These are phyloP conservation scores for Clarireedia monteithiana DNA, from an alignment of 2,329 filamentous ascomycete genomes.

Conservation along the genomic window DNA sequence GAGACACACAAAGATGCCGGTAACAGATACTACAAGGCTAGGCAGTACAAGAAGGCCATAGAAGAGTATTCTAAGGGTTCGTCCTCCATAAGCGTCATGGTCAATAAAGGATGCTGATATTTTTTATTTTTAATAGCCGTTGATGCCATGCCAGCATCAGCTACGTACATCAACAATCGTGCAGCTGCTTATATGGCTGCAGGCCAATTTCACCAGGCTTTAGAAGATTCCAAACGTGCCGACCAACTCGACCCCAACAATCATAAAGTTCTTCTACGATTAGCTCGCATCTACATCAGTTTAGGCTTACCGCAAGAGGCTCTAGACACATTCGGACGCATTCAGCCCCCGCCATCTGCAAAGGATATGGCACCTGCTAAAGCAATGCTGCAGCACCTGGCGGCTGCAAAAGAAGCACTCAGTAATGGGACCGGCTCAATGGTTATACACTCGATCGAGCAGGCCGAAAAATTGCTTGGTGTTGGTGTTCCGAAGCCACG, in stretches of 20 bases:
- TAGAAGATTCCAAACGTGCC: slow-evolving; percentile 80
- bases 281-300: slow-evolving; percentile 84
- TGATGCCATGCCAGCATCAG: slow-evolving; percentile 73
- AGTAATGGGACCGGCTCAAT: slow-evolving; percentile 75
- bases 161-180: slow-evolving; percentile 90
- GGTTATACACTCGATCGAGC: slow-evolving; percentile 84
- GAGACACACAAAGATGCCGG: slow-evolving; percentile 88
- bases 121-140: slow-evolving; percentile 55
- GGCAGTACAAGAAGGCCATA: slow-evolving; percentile 81
- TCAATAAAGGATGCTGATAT: slow-evolving; percentile 7
- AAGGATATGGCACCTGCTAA: slow-evolving; percentile 81
- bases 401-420: slow-evolving; percentile 70
- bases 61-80: slow-evolving; percentile 91
- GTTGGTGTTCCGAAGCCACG: slow-evolving; percentile 69
- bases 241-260: slow-evolving; percentile 80
- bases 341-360: slow-evolving; percentile 69
- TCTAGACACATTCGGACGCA: slow-evolving; percentile 70
- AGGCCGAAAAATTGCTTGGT: slow-evolving; percentile 77
- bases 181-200: slow-evolving; percentile 91
- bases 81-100: not conserved
- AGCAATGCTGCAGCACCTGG: slow-evolving; percentile 77
- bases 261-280: slow-evolving; percentile 76
- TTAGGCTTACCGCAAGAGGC: slow-evolving; percentile 84
- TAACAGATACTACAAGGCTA: slow-evolving; percentile 96
- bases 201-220: slow-evolving; percentile 66